Evolutionary conservation across 371 early-diverging fungal species (phyloP).

Genomic region (Rhizopus sp.): DNA sequence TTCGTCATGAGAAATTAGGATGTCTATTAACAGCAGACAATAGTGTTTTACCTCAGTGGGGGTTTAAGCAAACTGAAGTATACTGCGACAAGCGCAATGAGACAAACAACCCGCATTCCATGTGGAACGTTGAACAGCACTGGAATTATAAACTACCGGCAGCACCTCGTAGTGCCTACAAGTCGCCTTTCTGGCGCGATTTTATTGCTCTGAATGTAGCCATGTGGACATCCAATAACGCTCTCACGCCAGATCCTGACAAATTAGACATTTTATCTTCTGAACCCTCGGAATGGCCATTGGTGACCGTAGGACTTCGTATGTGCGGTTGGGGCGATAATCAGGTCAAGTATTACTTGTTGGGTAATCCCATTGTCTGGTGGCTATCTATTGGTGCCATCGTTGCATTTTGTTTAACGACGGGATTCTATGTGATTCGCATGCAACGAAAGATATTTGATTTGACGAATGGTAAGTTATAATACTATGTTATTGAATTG

Average conservation of each 20-base stretch:
- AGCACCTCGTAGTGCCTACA: conserved; percentile 65
- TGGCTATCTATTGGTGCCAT: conserved; percentile 83
- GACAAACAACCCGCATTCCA: conserved; percentile 59
- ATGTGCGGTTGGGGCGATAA: conserved; percentile 98
- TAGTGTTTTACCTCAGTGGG: conserved; percentile 96
- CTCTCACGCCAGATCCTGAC: conserved; percentile 95
- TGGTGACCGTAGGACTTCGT: conserved; percentile 89
- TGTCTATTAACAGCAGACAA: conserved; percentile 84
- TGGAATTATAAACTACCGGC: conserved; percentile 72
- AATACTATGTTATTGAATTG: conserved; percentile 1
- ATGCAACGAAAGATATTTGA: conserved; percentile 72
- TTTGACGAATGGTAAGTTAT: conserved; percentile 45
- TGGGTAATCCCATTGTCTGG: conserved; percentile 98
- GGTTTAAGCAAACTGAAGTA: conserved; percentile 96
- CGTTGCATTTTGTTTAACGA: conserved; percentile 45
- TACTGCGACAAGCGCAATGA: conserved; percentile 77
- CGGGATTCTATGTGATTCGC: conserved; percentile 64
- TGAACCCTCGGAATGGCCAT: conserved; percentile 94
- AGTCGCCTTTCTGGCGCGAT: conserved; percentile 82
- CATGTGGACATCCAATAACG: conserved; percentile 99
- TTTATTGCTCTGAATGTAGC: conserved; percentile 95
- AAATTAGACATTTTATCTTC: conserved; percentile 92
- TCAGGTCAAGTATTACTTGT: conserved; percentile 89
- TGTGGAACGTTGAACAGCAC: conserved; percentile 99
- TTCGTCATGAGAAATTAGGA: conserved; percentile 77